These are phyloP conservation scores for Aegilops speltoides DNA, from an alignment of 176 grass and related monocot species.

Conservation along the genomic window DNA sequence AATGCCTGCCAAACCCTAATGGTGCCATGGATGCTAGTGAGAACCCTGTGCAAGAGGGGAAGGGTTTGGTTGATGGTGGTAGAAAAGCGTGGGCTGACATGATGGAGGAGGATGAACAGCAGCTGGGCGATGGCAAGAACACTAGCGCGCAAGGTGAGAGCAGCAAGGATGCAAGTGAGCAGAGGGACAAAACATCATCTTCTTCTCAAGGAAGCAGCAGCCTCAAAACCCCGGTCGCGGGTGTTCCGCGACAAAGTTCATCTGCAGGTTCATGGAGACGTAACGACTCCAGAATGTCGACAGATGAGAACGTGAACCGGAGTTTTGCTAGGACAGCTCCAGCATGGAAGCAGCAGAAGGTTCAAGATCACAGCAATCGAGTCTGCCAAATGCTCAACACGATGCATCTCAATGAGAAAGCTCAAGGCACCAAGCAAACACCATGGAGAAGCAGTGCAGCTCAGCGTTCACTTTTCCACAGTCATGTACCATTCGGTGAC, in stretches of 20 bases:
- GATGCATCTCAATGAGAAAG: slow-evolving; percentile 21
- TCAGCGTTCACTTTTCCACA: slow-evolving; percentile 42
- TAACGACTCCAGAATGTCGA: slow-evolving; percentile 1
- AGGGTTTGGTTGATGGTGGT: neutral
- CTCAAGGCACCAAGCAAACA: slow-evolving; percentile 24
- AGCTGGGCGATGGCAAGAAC: neutral
- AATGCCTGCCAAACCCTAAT: slow-evolving; percentile 10
- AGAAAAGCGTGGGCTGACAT: slow-evolving; percentile 57
- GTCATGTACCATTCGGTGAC: slow-evolving; percentile 7
- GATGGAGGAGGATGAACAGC: slow-evolving; percentile 44
- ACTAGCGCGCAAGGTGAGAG: slow-evolving; percentile 14
- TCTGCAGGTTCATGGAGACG: slow-evolving; percentile 23
- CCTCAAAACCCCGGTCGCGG: neutral
- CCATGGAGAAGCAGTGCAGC: slow-evolving; percentile 37
- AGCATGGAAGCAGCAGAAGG: slow-evolving; percentile 39
- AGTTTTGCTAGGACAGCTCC: slow-evolving; percentile 44
- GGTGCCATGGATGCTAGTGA: slow-evolving; percentile 6
- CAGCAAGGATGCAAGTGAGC: slow-evolving; percentile 25
- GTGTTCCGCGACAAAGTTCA: slow-evolving; percentile 25
- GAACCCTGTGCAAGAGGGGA: slow-evolving; percentile 22
- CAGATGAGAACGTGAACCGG: slow-evolving; percentile 30
- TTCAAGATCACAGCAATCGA: slow-evolving; percentile 17
- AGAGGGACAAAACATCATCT: slow-evolving; percentile 24
- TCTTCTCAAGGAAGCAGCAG: slow-evolving; percentile 33
- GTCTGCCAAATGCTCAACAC: slow-evolving; percentile 27